Evolutionary conservation across 805 yeast species (phyloP), one percentile per base, ranked within the genome.

Genomic region (Starmerella floricola): DNA sequence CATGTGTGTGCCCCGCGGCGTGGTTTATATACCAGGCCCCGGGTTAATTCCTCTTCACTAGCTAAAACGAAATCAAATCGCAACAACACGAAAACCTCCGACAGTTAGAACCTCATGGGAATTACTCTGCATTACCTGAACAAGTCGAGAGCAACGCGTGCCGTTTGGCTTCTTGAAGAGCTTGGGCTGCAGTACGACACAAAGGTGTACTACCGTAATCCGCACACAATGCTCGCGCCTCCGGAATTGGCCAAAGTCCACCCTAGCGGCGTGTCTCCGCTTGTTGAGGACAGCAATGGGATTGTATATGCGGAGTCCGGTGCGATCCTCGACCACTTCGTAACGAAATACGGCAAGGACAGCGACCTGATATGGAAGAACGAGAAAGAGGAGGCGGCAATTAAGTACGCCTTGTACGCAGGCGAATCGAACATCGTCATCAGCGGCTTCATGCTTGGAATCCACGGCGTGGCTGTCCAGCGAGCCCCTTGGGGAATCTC

Each of bases 341-440:
- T 76, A 38, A 54, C 56, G 18, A 60, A 73, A 45, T 76, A 68
- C 52, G 83, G 78, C 51, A 53, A 54, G 18, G 35, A 44, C 30
- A 55, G 63, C 13, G 61, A 56, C 17, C 60, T 75, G 40, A 55
- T 49, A 8, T 71, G 73, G 21, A 44, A 46, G 6, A 55, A 59
- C 34, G 66, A 57, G 6, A 63, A 64, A 5, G 73, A 68, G 17
- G 58, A 60, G 35, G 67, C 68, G 16, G 45, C 59, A 31, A 68
- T 73, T 28, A 71, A 70, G 45, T 78, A 71, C 55, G 75, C 61
- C 48, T 58, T 73, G 33, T 74, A 73, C 53, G 74, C 70, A 50
- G 56, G 71, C n/a, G 88, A 80, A 57, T 81, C 76, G 1, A 67
- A 81, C 18, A 55, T 79, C 15, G 76, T 72, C 55, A 73, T 74